Percentiles rank a stretch among this genome's conserved stretches.
Conservation (phyloP, 2,329 filamentous ascomycete genomes). For the Hyphodiscus sp. region DNA sequence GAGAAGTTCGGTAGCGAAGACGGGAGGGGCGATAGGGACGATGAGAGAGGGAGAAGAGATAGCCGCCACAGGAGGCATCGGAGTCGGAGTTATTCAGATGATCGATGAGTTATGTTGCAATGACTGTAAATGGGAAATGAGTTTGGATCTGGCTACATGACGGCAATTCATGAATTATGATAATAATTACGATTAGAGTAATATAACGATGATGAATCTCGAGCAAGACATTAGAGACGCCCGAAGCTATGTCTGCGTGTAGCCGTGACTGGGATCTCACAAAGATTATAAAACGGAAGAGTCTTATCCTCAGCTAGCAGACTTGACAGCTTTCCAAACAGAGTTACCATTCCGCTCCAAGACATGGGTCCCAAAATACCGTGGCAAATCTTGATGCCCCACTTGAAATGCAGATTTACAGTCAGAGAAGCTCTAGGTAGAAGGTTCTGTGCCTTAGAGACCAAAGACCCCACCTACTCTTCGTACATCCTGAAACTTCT, state of each 20-base stretch:
- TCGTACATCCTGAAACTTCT: slow-evolving; percentile 40
- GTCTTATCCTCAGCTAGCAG: background rate
- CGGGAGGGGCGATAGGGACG: slow-evolving; percentile 1
- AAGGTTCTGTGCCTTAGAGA: slow-evolving; percentile 35
- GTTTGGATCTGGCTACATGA: background rate
- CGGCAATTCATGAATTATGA: background rate
- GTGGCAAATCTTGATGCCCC: background rate
- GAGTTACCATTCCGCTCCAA: slow-evolving; percentile 4
- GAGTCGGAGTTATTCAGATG: background rate
- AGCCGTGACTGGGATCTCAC: too few relatives aligned
- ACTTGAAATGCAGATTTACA: slow-evolving; percentile 8
- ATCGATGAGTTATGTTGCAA: background rate
- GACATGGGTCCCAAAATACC: background rate
- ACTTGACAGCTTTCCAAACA: slow-evolving; percentile 8
- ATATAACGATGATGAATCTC: background rate
- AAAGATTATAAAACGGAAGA: slow-evolving; percentile 5
- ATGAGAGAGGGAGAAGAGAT: background rate
- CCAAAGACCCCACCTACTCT: slow-evolving; percentile 37
- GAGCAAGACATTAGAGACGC: background rate
- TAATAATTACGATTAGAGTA: background rate
- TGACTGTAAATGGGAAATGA: background rate
- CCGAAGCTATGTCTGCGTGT: too few relatives aligned
- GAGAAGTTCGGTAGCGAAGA: slow-evolving; percentile 9
- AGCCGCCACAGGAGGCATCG: background rate
- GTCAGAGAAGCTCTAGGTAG: slow-evolving; percentile 14